Base-by-base conservation (phyloP, 1,284 basidiomycete species). In the Ceratobasidium sp. region DNA sequence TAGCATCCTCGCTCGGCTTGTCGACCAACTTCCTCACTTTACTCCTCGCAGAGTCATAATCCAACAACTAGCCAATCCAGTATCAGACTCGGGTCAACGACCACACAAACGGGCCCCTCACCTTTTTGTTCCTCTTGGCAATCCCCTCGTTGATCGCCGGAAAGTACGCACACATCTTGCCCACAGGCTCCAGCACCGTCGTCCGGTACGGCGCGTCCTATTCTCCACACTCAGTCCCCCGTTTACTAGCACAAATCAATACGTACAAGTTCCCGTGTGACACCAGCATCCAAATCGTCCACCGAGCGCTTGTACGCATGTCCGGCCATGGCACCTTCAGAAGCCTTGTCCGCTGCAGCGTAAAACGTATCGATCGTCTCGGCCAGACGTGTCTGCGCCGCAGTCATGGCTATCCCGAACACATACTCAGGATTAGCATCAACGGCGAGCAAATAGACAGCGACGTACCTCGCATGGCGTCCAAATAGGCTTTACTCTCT, bases 351-450 rank as follows among this genome's bases (percentile, higher is more conserved):
- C 13, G 92, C 87, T 39, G 93, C 92, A 49, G 89, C 89, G 82
- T 98, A 99, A 86, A 99, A 99, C 5, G 90, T 86, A 81, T 96
- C 92, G 80, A 99, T 88, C 27, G 96, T 98, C 77, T 98, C 96
- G 11, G 95, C 96, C 79, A 99, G 91, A 71, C 95, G 89, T n/a
- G 92, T 88, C 82, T 99, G 97, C 9, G 97, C 90, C 11, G 92
- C 87, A 5, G 96, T 92, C 93, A 98, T 96, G 34, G 92, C 95
- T 94, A 80, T 74, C 37, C 77, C 54, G 58, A 48, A 43, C n/a
- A 7, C 37, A 48, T 29, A 8, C 7, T 31, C 22, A 13, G 13
- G 16, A 24, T 69, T 27, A 49, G 75, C 76, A 19, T 39, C 37
- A 53, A 27, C n/a, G n/a, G 19, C n/a, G 13, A 19, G 68, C 41